These are phyloP conservation scores for Penicillium arizonense DNA, from an alignment of 495 filamentous ascomycete genomes.

Conservation along the genomic window DNA sequence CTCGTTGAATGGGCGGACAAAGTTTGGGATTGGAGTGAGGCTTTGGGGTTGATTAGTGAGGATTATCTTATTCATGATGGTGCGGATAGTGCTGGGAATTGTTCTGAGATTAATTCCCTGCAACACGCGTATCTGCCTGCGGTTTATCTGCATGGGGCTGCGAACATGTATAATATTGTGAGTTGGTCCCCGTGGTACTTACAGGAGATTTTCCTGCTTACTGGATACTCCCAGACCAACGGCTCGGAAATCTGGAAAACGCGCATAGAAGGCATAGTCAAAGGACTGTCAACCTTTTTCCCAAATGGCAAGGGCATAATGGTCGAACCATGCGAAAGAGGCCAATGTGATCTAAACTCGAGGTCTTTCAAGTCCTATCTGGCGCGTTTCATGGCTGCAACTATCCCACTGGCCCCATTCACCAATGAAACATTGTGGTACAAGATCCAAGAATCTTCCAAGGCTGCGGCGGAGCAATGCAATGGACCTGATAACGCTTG, in stretches of 20 bases:
- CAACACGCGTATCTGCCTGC: constrained; percentile 70
- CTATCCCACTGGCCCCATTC: constrained; percentile 65
- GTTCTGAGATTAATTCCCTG: constrained; percentile 38
- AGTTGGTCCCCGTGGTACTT: constrained; percentile 6
- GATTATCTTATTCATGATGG: constrained; percentile 64
- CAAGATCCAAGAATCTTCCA: constrained; percentile 58
- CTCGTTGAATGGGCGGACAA: constrained; percentile 71
- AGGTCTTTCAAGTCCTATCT: constrained; percentile 80
- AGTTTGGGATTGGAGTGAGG: constrained; percentile 65
- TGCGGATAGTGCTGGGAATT: constrained; percentile 45
- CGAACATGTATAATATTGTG: constrained; percentile 72
- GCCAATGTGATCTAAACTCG: constrained; percentile 66
- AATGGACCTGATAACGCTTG: constrained; percentile 58
- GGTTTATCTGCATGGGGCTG: constrained; percentile 61
- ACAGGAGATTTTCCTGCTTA: neutral
- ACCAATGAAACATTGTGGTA: constrained; percentile 55
- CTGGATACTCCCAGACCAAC: constrained; percentile 47
- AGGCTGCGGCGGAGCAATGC: constrained; percentile 66
- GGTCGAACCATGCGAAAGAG: constrained; percentile 56
- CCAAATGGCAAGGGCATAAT: constrained; percentile 48
- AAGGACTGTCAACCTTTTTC: constrained; percentile 51
- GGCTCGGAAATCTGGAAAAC: constrained; percentile 52
- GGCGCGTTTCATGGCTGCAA: constrained; percentile 66
- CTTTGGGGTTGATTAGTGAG: constrained; percentile 54
- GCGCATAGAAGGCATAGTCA: constrained; percentile 54